Base-by-base conservation (phyloP, 805 yeast species). In the Candida ascalaphidarum region DNA sequence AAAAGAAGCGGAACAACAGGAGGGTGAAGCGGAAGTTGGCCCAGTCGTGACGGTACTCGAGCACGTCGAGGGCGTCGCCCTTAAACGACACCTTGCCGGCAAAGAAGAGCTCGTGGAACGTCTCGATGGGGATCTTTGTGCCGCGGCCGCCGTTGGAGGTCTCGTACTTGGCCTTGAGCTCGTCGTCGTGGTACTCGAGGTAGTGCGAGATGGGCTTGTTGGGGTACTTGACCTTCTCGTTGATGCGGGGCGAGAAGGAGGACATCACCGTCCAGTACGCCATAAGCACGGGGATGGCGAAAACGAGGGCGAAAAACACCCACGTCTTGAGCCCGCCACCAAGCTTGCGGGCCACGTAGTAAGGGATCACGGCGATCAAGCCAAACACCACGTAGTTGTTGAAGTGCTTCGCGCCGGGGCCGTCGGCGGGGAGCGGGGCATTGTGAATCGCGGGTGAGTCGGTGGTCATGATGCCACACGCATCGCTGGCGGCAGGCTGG, bases 1-100 rank as follows among this genome's bases (percentile, higher is more conserved):
- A 57, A 64, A 85, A 86, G 62, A 68, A 86, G 53, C 69, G 78
- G 74, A 77, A 85, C 35, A 85, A 67, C 18, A 82, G 63, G 35
- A 72, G 46, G 24, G 96, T 85, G 66, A 85, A 85, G 21, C 77
- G 58, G 65, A 82, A 85, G 41, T 65, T 67, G 43, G 86, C 81
- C 95, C 95, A 85, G 61, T 85, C 96, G 47, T 86, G 94, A 58
- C 89, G 77, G 62, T 65, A 79, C 65, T 85, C 95, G 67, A 85
- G 49, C 26, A 77, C 69, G 42, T 86, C 95, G 38, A 86, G 70
- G 33, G 78, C 74, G 55, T 86, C 95, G 41, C 94, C 95, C 55
- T 81, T 83, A 65, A 85, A 82, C 17, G 80, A 69, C 30, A 85
- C 95, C 57, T 84, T 81, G 46, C 78, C 77, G 32, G 70, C 86